These are phyloP conservation scores for Serendipita indica DNA, from an alignment of 768 basidiomycete genomes.

Conservation along the genomic window DNA sequence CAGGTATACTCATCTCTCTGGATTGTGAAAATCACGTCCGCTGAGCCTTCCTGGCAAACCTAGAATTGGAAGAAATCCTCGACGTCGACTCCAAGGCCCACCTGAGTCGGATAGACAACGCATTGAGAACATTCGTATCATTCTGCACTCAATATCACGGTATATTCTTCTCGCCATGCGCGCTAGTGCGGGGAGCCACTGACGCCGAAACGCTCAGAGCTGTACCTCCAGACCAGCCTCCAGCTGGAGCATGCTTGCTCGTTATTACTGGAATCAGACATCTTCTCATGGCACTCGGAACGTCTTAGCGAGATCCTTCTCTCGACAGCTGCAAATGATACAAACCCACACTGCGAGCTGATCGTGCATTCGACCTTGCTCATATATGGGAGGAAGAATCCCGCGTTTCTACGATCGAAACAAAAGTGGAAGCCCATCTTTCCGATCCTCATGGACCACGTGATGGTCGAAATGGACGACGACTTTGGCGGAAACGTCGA, in stretches of 20 bases:
- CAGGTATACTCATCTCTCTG: conserved; percentile 37
- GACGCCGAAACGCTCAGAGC: conserved; percentile 34
- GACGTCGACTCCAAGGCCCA: conserved; percentile 48
- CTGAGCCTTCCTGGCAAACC: conserved; percentile 8
- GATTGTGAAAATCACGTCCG: conserved; percentile 12
- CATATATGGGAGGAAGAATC: conserved; percentile 52
- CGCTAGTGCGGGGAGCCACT: conserved; percentile 1
- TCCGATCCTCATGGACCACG: conserved; percentile 72
- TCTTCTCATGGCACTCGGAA: conserved; percentile 84
- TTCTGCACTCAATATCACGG: conserved; percentile 82
- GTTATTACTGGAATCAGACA: conserved; percentile 64
- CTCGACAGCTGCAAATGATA: conserved; percentile 36
- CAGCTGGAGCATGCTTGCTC: conserved; percentile 76
- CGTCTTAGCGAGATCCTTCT: conserved; percentile 74
- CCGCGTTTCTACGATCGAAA: conserved; percentile 58
- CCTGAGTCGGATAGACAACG: conserved; percentile 61
- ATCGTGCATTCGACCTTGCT: conserved; percentile 69
- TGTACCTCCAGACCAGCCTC: conserved; percentile 67
- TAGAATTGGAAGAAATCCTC: conserved; percentile 81
- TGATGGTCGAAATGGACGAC: conserved; percentile 65
- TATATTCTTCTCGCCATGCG: conserved; percentile 23
- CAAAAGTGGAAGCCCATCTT: conserved; percentile 73
- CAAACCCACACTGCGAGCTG: conserved; percentile 71
- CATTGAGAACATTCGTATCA: conserved; percentile 58
- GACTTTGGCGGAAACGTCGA: conserved; percentile 47